Base-by-base conservation (phyloP, 225 moss, liverwort and hornwort genomes). In the Lunularia cruciata region DNA sequence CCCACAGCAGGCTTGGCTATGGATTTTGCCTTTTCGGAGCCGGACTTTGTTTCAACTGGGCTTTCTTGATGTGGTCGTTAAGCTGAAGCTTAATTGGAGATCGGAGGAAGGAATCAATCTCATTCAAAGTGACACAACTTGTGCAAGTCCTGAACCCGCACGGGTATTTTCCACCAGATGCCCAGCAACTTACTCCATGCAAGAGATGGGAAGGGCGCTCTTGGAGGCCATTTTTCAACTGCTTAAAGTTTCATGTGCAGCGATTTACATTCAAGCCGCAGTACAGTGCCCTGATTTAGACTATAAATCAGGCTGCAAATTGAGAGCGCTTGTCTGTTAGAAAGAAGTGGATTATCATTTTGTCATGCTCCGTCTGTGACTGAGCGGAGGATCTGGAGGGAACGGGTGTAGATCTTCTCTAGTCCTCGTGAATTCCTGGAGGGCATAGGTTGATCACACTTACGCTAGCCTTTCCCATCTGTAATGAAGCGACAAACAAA, bases 1-100 rank as follows among this genome's bases (percentile, higher is more conserved):
- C 87, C 94, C 0, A 71, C 79, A 2, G 68, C 82, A 31, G 78
- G 70, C 11, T 48, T 77, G 73, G 78, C 87, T 26, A 80, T 84
- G 83, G 95, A 95, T 64, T 85, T 86, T 32, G 73, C 84, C 45
- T 95, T 95, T 56, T 81, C 91, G 0, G 95, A 92, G 73, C 72
- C 79, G 0, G 94, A 95, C 70, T 79, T 70, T 36, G 48, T 85
- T 18, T 67, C 87, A 19, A 82, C 94, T 46, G 60, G 86, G 2
- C 87, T 78, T 72, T 84, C 87, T 22, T 88, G 81, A 91, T 51
- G n/a, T n/a, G n/a, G n/a, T n/a, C n/a, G n/a, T n/a, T n/a, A n/a
- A n/a, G n/a, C n/a, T n/a, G n/a, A n/a, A n/a, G n/a, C n/a, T n/a
- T n/a, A n/a, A n/a, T n/a, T n/a, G n/a, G n/a, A n/a, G n/a, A n/a